Base-by-base conservation (phyloP, 140 eudicot species). In the Bidens hawaiensis region DNA sequence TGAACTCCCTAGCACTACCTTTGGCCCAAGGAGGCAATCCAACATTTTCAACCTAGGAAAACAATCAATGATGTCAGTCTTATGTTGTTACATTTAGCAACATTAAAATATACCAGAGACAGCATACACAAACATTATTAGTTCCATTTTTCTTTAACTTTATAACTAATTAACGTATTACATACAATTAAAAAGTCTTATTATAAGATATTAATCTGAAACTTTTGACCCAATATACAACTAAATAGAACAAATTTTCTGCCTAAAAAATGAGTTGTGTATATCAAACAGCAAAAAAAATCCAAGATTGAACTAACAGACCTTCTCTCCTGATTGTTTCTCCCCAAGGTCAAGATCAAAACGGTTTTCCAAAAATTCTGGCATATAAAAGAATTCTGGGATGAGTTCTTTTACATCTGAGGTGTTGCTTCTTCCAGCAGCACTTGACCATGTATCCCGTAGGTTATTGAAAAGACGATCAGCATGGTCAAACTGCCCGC, bases 401-500 rank as follows among this genome's bases (percentile, higher is more conserved):
- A 94, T 78, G 47, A 94, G 65, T 75, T 94, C 99, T 80, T 94
- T 94, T n/a, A 94, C 99, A 71, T 94, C 99, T 15, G 99, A 94
- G 26, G 97, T 94, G 79, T 94, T 94, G 63, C 85, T 86, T 73
- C 79, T 94, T 49, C 99, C 99, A 60, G 99, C 79, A 45, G 99
- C 99, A 69, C 99, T 94, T 60, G 46, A 53, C 99, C 99, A 94
- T 4, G 99, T 94, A 55, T 94, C 99, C 28, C 84, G 79, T 64
- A 94, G 27, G 73, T 83, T 85, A 61, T 69, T 85, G 73, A 94
- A 94, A 73, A 94, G 97, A 42, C 99, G 97, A 65, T 94, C 99
- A 75, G 99, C 99, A 71, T 94, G 99, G 47, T 94, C 99, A 85
- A 94, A 94, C 75, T 94, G 99, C 36, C 99, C 99, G 13, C 99